These are phyloP conservation scores for Neofusicoccum sp. DNA, from an alignment of 2,329 filamentous ascomycete species.

Conservation along the genomic window DNA sequence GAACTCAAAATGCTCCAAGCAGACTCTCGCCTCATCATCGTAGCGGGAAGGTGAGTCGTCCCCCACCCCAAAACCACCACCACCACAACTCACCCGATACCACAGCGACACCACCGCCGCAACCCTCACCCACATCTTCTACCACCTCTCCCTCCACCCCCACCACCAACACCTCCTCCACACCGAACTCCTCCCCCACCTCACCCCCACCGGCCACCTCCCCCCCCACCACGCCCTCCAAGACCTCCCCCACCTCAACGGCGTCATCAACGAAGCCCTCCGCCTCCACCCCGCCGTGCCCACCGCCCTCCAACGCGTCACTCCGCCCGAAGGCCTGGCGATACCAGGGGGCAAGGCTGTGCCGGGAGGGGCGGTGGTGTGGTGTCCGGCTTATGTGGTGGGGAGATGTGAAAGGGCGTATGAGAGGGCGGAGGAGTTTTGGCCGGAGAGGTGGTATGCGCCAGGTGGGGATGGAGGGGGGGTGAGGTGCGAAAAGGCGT, in stretches of 20 bases:
- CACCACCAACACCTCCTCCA: conserved; percentile 29
- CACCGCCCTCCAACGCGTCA: conserved; percentile 36
- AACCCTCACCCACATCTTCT: conserved; percentile 5
- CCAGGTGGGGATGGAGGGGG: conserved; percentile 22
- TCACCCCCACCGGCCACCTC: conserved; percentile 27
- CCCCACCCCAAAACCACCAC: conserved; percentile 34
- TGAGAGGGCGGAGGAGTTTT: neutral
- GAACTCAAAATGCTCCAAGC: conserved; percentile 26
- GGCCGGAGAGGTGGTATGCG: conserved; percentile 10
- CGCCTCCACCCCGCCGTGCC: conserved; percentile 44
- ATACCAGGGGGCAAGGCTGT: conserved; percentile 33
- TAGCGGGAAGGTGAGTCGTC: conserved; percentile 25
- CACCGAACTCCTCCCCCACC: conserved; percentile 31
- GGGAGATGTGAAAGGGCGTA: conserved; percentile 8
- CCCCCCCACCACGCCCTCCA: conserved; percentile 22
- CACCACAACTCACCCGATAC: conserved; percentile 25
- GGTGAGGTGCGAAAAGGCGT: conserved; percentile 27
- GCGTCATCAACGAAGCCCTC: conserved; percentile 43
- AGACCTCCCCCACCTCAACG: conserved; percentile 36
- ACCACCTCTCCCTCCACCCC: conserved; percentile 24
- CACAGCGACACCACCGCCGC: conserved; percentile 24
- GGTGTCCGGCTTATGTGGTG: conserved; percentile 22
- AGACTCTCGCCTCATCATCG: conserved; percentile 34
- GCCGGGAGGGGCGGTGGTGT: conserved; percentile 29
- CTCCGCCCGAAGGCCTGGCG: conserved; percentile 38